phyloP scores from a whole-genome alignment of 2,329 filamentous ascomycete species.

The Sclerotinia sclerotiorum region DNA sequence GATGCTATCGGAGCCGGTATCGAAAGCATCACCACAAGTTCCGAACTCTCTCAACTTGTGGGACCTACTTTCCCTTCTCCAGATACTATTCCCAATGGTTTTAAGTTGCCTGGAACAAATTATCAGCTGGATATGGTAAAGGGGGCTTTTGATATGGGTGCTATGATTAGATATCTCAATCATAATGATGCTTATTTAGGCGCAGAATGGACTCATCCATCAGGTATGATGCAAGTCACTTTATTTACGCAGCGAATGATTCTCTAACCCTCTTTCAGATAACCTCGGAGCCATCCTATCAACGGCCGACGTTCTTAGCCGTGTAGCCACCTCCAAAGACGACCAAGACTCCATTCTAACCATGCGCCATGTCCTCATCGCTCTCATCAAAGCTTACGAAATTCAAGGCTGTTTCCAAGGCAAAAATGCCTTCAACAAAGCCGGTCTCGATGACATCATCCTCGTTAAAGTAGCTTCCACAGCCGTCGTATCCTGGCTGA shows the following conservation, averaged over 20 bases:
- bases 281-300: constrained; percentile 44
- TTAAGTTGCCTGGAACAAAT: constrained; percentile 44
- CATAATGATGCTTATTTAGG: constrained; percentile 46
- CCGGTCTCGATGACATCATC: constrained; percentile 46
- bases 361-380: constrained; percentile 40
- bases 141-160: constrained; percentile 44
- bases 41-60: constrained; percentile 27
- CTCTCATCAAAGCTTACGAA: constrained; percentile 46
- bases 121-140: constrained; percentile 43
- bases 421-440: constrained; percentile 43
- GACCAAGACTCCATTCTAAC: constrained; percentile 35
- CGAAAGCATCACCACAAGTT: constrained; percentile 26
- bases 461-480: constrained; percentile 46
- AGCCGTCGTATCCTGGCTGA: constrained; percentile 43
- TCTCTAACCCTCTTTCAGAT: constrained; percentile 35
- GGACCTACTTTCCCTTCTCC: constrained; percentile 29
- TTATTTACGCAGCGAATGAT: background rate
- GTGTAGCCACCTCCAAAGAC: constrained; percentile 14
- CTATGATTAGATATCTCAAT: constrained; percentile 45
- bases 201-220: constrained; percentile 47
- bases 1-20: constrained; percentile 33
- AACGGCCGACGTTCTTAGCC: constrained; percentile 36
- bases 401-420: constrained; percentile 45
- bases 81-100: constrained; percentile 38
- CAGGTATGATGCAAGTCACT: constrained; percentile 27